These are phyloP conservation scores for Zymoseptoria crescenta DNA, from an alignment of 2,329 filamentous ascomycete genomes.

Conservation along the genomic window DNA sequence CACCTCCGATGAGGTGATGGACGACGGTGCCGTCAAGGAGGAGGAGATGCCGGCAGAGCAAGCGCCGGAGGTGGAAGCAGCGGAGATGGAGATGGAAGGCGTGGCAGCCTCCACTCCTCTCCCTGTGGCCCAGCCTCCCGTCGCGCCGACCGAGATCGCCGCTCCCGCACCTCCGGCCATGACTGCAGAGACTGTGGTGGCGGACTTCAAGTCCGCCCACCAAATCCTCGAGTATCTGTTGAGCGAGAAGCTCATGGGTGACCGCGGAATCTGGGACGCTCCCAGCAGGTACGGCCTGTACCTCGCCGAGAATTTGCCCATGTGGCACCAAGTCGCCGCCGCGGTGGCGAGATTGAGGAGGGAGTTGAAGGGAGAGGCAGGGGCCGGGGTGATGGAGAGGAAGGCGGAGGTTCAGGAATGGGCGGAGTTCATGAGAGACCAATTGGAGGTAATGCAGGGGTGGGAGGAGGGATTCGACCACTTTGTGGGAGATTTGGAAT, in stretches of 20 bases:
- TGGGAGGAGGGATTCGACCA: background rate
- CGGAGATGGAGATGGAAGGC: background rate
- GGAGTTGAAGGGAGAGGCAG: background rate
- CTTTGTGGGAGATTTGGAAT: background rate
- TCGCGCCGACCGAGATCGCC: background rate
- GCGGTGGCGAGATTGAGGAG: background rate
- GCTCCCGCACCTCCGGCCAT: background rate
- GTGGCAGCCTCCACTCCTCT: background rate
- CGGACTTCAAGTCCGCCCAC: background rate
- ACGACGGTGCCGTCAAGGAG: background rate
- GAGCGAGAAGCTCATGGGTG: background rate
- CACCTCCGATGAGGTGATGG: background rate
- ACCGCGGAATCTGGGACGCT: background rate
- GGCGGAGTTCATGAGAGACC: background rate
- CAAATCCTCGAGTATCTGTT: background rate
- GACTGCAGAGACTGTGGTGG: background rate
- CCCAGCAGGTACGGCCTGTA: background rate
- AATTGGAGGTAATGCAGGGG: background rate
- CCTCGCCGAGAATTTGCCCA: background rate
- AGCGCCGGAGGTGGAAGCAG: background rate
- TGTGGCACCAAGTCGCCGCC: background rate
- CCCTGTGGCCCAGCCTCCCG: background rate
- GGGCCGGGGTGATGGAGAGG: background rate
- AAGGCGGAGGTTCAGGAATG: background rate
- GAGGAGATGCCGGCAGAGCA: background rate